Percentiles rank a stretch among this genome's conserved stretches.
Conservation (phyloP, 129 eudicot species). For the Flaveria bidentis region DNA sequence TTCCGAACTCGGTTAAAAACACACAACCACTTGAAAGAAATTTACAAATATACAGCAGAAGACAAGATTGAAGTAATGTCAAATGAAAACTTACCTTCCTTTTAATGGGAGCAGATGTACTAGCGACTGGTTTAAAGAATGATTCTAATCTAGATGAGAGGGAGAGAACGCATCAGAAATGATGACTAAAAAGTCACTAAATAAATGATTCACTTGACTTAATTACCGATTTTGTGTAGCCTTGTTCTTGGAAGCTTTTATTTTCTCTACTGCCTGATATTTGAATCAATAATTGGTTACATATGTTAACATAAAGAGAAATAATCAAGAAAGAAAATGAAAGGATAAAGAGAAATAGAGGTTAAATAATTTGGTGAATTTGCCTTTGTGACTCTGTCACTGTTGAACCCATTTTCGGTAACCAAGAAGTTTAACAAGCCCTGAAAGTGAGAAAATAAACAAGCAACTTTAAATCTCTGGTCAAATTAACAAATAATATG, state of each 20-base stretch:
- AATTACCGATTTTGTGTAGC: slow-evolving; percentile 77
- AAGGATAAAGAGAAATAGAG: too few species aligned
- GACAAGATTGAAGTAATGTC: neutral
- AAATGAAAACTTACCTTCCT: slow-evolving; percentile 56
- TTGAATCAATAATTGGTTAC: slow-evolving; percentile 11
- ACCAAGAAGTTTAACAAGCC: slow-evolving; percentile 87
- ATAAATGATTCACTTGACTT: neutral
- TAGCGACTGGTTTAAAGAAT: slow-evolving; percentile 73
- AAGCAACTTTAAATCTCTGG: neutral
- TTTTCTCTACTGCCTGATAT: slow-evolving; percentile 71
- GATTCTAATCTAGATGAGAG: slow-evolving; percentile 71
- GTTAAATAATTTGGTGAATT: neutral
- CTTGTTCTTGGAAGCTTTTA: slow-evolving; percentile 89
- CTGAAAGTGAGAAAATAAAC: slow-evolving; percentile 36
- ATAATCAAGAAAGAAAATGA: neutral
- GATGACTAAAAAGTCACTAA: neutral
- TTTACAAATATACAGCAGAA: too few species aligned
- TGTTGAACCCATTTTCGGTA: slow-evolving; percentile 87
- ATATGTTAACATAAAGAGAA: neutral
- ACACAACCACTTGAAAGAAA: neutral
- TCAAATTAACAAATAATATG: neutral
- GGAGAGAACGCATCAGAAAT: slow-evolving; percentile 9
- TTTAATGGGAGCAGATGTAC: slow-evolving; percentile 60
- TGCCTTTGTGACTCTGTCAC: slow-evolving; percentile 81
- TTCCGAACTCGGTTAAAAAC: neutral